Evolutionary conservation across 139 green algal species (phyloP).

Genomic region (Microglena sp.): DNA sequence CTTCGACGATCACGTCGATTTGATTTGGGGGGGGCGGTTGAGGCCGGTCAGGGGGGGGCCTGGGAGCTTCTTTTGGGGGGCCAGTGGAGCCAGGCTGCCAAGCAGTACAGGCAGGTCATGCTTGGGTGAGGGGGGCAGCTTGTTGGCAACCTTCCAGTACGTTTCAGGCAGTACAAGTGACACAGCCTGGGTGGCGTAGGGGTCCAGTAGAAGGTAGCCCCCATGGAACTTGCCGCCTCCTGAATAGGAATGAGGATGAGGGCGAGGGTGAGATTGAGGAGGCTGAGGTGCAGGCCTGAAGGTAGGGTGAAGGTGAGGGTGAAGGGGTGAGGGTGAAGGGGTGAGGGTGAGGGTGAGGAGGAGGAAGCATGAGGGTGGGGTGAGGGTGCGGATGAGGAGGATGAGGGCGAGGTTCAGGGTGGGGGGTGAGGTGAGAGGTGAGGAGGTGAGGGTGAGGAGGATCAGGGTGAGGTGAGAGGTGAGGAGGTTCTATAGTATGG

Average conservation of each 20-base stretch:
- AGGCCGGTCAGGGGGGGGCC: not conserved
- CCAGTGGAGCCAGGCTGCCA: constrained; percentile 41
- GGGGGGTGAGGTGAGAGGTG: too few species aligned
- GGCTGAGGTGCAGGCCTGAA: too few species aligned
- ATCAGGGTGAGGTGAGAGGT: too few species aligned
- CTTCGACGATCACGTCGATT: not conserved
- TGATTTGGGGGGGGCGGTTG: not conserved
- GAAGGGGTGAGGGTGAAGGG: too few species aligned
- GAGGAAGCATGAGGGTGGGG: too few species aligned
- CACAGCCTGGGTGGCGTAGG: constrained; percentile 12
- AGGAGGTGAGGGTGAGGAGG: too few species aligned
- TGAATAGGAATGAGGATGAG: constrained; percentile 9
- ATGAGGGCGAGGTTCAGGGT: too few species aligned
- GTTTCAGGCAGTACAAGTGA: constrained; percentile 30
- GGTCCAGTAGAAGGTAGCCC: constrained; percentile 28
- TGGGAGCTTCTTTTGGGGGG: not conserved
- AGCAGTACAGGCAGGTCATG: constrained; percentile 21
- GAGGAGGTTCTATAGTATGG: too few species aligned
- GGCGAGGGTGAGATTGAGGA: too few species aligned
- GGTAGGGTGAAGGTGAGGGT: too few species aligned
- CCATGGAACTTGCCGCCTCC: constrained; percentile 38
- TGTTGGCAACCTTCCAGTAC: constrained; percentile 28
- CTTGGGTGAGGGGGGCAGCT: constrained; percentile 16
- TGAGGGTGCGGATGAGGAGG: too few species aligned
- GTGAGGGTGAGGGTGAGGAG: too few species aligned